Evolutionary conservation across 345 rosid species (phyloP).

Genomic region (Anastatica hierochuntica): DNA sequence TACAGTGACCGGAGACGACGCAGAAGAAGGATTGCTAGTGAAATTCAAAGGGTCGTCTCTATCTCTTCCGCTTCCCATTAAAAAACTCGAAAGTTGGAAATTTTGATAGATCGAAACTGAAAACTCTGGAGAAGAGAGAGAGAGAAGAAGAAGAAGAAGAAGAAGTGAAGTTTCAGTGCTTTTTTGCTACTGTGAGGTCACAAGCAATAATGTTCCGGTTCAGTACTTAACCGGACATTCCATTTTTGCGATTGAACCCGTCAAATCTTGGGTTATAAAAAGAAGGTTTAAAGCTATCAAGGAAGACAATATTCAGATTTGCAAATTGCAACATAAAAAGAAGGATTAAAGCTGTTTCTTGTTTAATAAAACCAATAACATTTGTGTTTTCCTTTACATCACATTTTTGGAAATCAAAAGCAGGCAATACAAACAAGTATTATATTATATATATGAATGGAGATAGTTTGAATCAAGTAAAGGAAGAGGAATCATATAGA

Average conservation of each 20-base stretch:
- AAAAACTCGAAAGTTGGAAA: not conserved
- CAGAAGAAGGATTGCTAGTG: constrained; percentile 42
- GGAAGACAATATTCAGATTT: too few relatives aligned
- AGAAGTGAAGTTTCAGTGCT: constrained; percentile 7
- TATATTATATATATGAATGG: not conserved
- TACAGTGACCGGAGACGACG: constrained; percentile 58
- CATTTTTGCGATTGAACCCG: too few relatives aligned
- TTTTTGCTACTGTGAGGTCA: too few relatives aligned
- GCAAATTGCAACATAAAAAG: too few relatives aligned
- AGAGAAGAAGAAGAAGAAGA: not conserved
- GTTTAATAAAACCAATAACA: constrained; percentile 10
- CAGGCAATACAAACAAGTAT: not conserved
- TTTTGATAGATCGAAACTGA: constrained; percentile 21
- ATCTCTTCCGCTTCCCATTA: constrained; percentile 55
- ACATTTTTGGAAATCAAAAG: not conserved
- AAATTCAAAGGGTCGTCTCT: constrained; percentile 51
- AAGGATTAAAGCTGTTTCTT: too few relatives aligned
- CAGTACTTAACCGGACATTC: too few relatives aligned
- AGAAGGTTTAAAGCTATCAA: too few relatives aligned
- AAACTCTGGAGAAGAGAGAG: not conserved
- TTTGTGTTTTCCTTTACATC: not conserved
- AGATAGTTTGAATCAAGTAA: not conserved
- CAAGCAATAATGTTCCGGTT: too few relatives aligned
- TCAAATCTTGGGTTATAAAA: too few relatives aligned
- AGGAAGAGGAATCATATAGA: not conserved